Base-by-base conservation (phyloP, 163 green algal species). In the Chlorella variabilis region DNA sequence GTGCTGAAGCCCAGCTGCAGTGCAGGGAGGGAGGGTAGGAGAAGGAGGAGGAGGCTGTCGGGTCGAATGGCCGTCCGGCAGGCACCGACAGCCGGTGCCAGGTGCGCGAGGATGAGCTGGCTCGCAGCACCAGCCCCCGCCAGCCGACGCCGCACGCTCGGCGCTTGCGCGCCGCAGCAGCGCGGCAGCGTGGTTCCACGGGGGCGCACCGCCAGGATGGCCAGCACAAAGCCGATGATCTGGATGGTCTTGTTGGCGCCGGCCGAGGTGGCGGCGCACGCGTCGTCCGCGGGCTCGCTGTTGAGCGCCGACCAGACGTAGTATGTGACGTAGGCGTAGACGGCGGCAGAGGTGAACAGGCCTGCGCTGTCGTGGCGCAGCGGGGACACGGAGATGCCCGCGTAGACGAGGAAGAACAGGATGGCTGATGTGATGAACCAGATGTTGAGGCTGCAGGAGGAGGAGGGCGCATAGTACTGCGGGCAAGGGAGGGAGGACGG, bases 401-500 rank as follows among this genome's bases (percentile, higher is more conserved):
- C 89, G 66, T 94, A 90, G 3, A 84, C 66, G 2, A 96, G 34
- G 21, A 89, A 93, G 29, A 94, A 48, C 4, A 95, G 73, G 13
- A 98, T 67, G 31, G 89, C 92, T 74, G 86, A 94, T 0, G 94
- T 96, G 77, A 94, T 94, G 81, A 97, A 96, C 69, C 94, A 94
- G 51, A 96, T 91, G 75, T 98, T 98, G 13, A 95, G 84, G 34
- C 75, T 81, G 84, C 93, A 96, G 39, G 67, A 88, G 27, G 67
- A 56, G 8, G 59, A 36, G 0, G 92, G 90, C 1, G 92, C 91
- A 63, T 93, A 98, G 81, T 85, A 95, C 66, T 93, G 71, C 49
- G 48, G 58, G 29, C 75, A 51, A 31, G 9, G 31, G 1, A 20
- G 20, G 20, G 67, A 15, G 45, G 11, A 54, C 45, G 11, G 45